Evolutionary conservation across 164 flowering plant genomes (phyloP).

Genomic region (Sextonia rubra): DNA sequence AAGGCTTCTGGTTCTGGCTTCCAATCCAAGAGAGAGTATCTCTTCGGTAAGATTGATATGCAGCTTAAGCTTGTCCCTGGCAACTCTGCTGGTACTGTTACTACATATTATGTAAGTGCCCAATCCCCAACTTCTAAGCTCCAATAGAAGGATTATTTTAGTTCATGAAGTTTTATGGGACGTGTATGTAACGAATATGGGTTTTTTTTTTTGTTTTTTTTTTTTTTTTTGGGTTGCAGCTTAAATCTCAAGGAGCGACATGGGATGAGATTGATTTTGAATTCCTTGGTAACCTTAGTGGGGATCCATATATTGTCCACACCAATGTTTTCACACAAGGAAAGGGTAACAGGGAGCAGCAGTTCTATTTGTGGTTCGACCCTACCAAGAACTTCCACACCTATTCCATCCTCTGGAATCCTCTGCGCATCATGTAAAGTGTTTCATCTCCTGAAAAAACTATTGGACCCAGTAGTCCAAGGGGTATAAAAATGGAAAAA

Average conservation of each 20-base stretch:
- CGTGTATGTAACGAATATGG: background rate
- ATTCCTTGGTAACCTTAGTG: slow-evolving; percentile 25
- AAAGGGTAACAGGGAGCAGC: slow-evolving; percentile 24
- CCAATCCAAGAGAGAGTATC: slow-evolving; percentile 26
- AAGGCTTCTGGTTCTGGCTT: slow-evolving; percentile 33
- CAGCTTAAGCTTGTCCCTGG: slow-evolving; percentile 35
- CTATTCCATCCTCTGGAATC: slow-evolving; percentile 25
- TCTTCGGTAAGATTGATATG: slow-evolving; percentile 29
- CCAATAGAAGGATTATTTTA: background rate
- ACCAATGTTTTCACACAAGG: slow-evolving; percentile 26
- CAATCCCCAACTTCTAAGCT: background rate
- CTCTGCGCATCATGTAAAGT: slow-evolving; percentile 15
- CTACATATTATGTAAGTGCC: slow-evolving; percentile 29
- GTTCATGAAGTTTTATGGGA: background rate
- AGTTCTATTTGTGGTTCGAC: slow-evolving; percentile 26
- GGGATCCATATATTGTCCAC: slow-evolving; percentile 24
- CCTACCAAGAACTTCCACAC: slow-evolving; percentile 24
- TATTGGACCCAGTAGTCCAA: background rate
- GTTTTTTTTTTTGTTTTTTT: background rate
- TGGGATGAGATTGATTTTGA: slow-evolving; percentile 26
- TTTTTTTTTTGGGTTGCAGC: slow-evolving; percentile 17
- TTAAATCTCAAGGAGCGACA: slow-evolving; percentile 16
- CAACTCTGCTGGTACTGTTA: slow-evolving; percentile 41
- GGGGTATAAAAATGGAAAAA: too few species aligned
- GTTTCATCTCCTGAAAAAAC: background rate